Evolutionary conservation across 306 rosid species (phyloP).

Genomic region (Castanospermum australe): DNA sequence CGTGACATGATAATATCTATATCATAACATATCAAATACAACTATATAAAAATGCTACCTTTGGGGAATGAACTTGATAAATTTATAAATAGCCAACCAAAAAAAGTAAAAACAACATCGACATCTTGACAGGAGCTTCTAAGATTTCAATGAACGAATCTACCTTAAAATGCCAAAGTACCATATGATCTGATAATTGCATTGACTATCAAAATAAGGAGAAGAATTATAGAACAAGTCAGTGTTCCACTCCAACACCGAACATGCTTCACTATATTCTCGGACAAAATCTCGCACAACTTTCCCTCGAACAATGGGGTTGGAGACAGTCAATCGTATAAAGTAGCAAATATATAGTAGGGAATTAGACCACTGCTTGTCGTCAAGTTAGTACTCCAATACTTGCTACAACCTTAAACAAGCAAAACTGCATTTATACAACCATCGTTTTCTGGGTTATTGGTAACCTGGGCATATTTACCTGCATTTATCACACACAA

Average conservation of each 20-base stretch:
- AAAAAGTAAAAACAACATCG: background rate
- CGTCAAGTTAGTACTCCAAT: background rate
- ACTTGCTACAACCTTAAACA: conserved; percentile 43
- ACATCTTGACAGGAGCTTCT: background rate
- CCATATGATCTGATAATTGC: background rate
- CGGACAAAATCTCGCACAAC: background rate
- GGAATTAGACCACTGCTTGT: background rate
- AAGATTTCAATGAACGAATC: background rate
- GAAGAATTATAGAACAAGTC: background rate
- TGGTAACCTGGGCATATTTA: conserved; percentile 93
- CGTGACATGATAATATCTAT: background rate
- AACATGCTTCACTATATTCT: background rate
- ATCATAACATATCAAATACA: background rate
- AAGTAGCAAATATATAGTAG: background rate
- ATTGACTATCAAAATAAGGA: background rate
- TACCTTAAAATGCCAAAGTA: background rate
- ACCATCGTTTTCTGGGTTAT: conserved; percentile 93
- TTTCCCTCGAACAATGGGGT: background rate
- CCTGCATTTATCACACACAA: conserved; percentile 48
- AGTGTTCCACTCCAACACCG: background rate
- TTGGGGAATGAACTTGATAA: background rate
- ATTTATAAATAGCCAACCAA: background rate
- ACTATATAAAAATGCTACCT: background rate
- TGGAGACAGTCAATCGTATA: background rate
- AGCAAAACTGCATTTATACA: conserved; percentile 89